A percentile compares a stretch with the other conserved stretches of the same genome.
Conservation (phyloP, 805 yeast species). For the Wickerhamomyces rabaulensis region DNA sequence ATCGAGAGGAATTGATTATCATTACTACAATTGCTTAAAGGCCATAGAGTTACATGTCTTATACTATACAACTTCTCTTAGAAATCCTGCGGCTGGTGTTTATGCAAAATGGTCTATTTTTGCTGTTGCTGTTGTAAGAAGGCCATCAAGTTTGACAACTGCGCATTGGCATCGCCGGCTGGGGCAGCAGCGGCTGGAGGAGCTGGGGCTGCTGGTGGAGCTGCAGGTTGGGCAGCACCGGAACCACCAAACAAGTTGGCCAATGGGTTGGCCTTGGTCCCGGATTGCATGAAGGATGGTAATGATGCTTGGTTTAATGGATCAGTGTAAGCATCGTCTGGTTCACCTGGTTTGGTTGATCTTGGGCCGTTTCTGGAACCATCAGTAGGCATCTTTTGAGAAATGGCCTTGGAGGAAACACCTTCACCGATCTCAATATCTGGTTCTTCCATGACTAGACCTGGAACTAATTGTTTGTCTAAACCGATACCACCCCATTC, state of each 20-base stretch:
- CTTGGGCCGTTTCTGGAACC: constrained; percentile 81
- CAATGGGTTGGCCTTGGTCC: constrained; percentile 41
- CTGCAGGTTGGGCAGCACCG: constrained; percentile 8
- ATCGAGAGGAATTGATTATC: too few relatives aligned
- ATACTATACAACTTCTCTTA: not conserved
- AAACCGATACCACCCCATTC: constrained; percentile 95
- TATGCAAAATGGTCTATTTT: constrained; percentile 1
- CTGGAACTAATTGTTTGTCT: constrained; percentile 73
- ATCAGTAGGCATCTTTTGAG: constrained; percentile 89
- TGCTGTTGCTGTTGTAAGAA: constrained; percentile 35
- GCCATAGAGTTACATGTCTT: not conserved
- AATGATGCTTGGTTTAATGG: constrained; percentile 20
- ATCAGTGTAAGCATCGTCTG: constrained; percentile 27
- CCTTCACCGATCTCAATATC: constrained; percentile 97
- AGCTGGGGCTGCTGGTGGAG: constrained; percentile 21
- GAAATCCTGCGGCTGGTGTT: not conserved
- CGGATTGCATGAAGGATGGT: constrained; percentile 30
- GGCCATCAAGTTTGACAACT: constrained; percentile 36
- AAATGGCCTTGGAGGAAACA: constrained; percentile 85
- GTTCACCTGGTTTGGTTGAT: constrained; percentile 61
- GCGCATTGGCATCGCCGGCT: constrained; percentile 32
- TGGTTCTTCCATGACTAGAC: constrained; percentile 90
- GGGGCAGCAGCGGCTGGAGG: constrained; percentile 7
- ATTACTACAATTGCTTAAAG: too few relatives aligned
- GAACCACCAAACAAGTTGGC: constrained; percentile 37